phyloP scores from a whole-genome alignment of 2,329 filamentous ascomycete genomes.

The Ophiostoma australiae region DNA sequence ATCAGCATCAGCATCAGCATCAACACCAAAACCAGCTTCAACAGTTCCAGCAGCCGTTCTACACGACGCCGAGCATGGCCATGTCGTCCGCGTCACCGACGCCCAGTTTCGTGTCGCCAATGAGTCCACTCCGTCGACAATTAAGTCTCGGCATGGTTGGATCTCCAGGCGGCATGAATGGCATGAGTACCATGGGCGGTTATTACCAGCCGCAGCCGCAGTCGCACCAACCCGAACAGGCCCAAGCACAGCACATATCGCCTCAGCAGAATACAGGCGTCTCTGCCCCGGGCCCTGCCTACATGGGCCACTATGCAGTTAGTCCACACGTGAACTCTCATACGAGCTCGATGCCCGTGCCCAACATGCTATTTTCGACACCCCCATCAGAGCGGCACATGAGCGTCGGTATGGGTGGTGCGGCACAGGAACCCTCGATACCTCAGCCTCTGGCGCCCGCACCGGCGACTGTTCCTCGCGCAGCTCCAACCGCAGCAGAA shows the following conservation, averaged over 20 bases:
- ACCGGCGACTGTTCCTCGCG: background rate
- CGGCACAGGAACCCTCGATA: background rate
- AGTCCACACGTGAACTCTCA: background rate
- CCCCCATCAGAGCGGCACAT: background rate
- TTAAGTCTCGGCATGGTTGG: conserved; percentile 1
- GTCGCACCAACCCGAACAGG: background rate
- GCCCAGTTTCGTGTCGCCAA: background rate
- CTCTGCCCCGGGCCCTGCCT: background rate
- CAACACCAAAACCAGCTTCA: background rate
- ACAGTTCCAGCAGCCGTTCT: background rate
- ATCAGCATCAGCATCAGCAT: background rate
- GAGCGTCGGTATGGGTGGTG: background rate
- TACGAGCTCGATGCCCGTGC: background rate
- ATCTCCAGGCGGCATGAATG: background rate
- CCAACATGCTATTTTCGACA: background rate
- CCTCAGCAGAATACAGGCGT: background rate
- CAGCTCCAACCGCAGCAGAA: background rate
- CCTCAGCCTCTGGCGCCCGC: background rate
- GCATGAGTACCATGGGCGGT: background rate
- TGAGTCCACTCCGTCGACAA: conserved; percentile 6
- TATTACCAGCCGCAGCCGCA: background rate
- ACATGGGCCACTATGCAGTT: background rate
- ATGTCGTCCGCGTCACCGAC: background rate
- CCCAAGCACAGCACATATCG: background rate
- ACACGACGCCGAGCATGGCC: background rate